Percentiles rank a stretch among this genome's conserved stretches.
phyloP scores from a whole-genome alignment of 805 yeast species.

The Wickerhamiella lipophila region DNA sequence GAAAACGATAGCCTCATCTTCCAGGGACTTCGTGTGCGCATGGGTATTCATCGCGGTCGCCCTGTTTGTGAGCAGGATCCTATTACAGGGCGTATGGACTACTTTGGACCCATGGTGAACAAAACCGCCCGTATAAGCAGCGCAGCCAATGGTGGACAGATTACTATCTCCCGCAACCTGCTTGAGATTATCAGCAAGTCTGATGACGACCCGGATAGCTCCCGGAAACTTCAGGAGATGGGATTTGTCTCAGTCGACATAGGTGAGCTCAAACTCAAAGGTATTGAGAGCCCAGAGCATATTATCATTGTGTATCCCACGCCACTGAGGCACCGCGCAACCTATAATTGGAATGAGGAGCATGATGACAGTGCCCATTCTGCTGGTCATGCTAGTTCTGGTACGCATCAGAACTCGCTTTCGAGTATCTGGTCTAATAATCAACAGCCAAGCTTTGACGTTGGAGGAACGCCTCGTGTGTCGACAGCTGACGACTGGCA shows the following conservation, averaged over 20 bases:
- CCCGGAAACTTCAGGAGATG: constrained; percentile 37
- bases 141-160: constrained; percentile 97
- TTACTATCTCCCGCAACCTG: constrained; percentile 73
- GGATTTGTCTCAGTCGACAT: constrained; percentile 57
- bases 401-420: not conserved
- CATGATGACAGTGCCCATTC: not conserved
- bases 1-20: constrained; percentile 46
- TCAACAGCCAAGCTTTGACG: not conserved
- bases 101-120: constrained; percentile 97
- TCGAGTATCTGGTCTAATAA: not conserved
- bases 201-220: constrained; percentile 8
- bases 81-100: constrained; percentile 94
- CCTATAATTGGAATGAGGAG: constrained; percentile 16
- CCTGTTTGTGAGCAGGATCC: constrained; percentile 94
- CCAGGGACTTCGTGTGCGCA: constrained; percentile 85
- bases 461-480: not conserved
- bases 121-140: constrained; percentile 87
- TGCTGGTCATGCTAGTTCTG: not conserved
- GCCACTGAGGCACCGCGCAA: constrained; percentile 42
- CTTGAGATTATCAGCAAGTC: constrained; percentile 42
- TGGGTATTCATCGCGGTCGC: constrained; percentile 98
- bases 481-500: not conserved
- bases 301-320: constrained; percentile 70
- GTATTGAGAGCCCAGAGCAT: constrained; percentile 83
- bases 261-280: constrained; percentile 86